These are phyloP conservation scores for Berberis thunbergii DNA, from an alignment of 164 flowering plant genomes.

Conservation along the genomic window DNA sequence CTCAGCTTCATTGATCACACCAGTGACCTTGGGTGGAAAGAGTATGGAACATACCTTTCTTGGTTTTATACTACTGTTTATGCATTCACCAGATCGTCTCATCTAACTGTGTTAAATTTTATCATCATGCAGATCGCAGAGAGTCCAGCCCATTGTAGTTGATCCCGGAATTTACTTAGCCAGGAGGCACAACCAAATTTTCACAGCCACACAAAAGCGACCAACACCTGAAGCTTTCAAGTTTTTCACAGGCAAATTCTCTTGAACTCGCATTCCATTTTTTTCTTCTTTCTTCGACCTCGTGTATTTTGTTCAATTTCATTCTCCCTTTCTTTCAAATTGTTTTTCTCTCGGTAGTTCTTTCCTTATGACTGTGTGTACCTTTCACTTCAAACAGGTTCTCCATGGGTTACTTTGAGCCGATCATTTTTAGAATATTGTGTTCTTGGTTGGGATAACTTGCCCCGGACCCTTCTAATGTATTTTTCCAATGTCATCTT, in stretches of 20 bases:
- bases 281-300: too few relatives aligned
- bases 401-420: conserved; percentile 82
- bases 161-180: conserved; percentile 77
- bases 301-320: too few relatives aligned
- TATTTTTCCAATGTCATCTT: conserved; percentile 65
- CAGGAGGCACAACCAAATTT: conserved; percentile 57
- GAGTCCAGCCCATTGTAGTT: conserved; percentile 65
- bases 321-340: too few relatives aligned
- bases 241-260: conserved; percentile 72
- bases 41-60: conserved; percentile 44
- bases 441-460: conserved; percentile 85
- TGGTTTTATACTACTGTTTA: background rate
- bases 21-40: conserved; percentile 97
- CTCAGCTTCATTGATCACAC: conserved; percentile 93
- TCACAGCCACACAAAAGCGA: conserved; percentile 76
- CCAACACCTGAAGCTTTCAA: conserved; percentile 79
- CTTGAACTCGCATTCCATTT: background rate
- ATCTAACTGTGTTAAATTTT: background rate
- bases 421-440: conserved; percentile 80
- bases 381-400: conserved; percentile 48
- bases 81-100: background rate
- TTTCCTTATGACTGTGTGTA: background rate
- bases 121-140: conserved; percentile 38
- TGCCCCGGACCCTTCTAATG: conserved; percentile 84
- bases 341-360: too few relatives aligned